These are phyloP conservation scores for Talaromyces atroroseus DNA, from an alignment of 2,329 filamentous ascomycete genomes.

Conservation along the genomic window DNA sequence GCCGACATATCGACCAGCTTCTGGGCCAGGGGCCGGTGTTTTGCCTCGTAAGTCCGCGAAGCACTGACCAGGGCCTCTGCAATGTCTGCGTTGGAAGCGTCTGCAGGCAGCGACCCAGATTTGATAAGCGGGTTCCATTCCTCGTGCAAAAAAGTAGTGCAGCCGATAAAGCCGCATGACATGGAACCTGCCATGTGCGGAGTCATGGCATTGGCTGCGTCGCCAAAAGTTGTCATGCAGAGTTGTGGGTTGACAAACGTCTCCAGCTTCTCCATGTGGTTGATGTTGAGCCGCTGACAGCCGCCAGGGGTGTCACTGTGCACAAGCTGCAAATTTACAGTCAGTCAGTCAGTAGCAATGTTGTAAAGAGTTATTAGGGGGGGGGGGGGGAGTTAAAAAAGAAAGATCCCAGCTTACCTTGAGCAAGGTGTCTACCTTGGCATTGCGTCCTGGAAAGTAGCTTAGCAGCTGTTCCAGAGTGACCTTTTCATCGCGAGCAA, in stretches of 20 bases:
- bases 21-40: constrained; percentile 8
- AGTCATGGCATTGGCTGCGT: constrained; percentile 6
- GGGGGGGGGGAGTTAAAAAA: no score
- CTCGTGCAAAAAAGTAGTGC: constrained; percentile 5
- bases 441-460: constrained; percentile 1
- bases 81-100: constrained; percentile 1
- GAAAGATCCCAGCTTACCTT: background rate
- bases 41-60: constrained; percentile 5
- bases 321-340: background rate
- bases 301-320: constrained; percentile 4
- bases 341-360: background rate
- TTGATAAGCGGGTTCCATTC: constrained; percentile 7
- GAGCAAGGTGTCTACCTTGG: constrained; percentile 3
- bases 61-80: background rate
- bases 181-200: constrained; percentile 8
- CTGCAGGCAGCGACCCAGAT: background rate
- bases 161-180: constrained; percentile 7
- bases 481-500: constrained; percentile 10
- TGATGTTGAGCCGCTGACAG: constrained; percentile 6
- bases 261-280: constrained; percentile 1
- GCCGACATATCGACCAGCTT: constrained; percentile 7
- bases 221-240: constrained; percentile 4
- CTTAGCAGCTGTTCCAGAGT: constrained; percentile 7
- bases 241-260: constrained; percentile 6
- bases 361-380: no score